Percentiles rank a stretch among this genome's conserved stretches.
These are phyloP conservation scores for Trypanosomatidae sp. DNA, from an alignment of 208 protist species.

Conservation along the genomic window DNA sequence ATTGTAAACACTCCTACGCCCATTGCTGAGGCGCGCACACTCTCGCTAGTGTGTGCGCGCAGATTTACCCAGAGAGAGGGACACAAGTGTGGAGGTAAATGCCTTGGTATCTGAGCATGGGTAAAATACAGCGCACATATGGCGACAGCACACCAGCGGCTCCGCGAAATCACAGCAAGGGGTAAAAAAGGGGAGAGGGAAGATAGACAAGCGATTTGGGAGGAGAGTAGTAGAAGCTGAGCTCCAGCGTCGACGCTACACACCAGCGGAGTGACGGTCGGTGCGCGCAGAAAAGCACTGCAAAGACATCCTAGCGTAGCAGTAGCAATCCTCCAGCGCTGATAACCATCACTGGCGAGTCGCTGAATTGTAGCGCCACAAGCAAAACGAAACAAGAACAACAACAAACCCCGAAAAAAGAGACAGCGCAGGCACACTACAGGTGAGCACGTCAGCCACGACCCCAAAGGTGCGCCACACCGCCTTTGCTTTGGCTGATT, in stretches of 20 bases:
- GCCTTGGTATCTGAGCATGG: background rate
- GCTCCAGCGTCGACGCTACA: background rate
- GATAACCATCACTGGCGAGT: background rate
- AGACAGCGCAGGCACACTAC: background rate
- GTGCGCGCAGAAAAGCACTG: background rate
- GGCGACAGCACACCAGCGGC: background rate
- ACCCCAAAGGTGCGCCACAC: background rate
- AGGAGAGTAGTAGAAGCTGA: background rate
- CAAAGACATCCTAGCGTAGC: background rate
- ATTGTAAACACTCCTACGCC: slow-evolving; percentile 5
- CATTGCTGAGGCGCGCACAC: background rate
- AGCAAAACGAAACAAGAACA: too few relatives aligned
- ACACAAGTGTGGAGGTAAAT: background rate
- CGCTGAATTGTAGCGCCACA: background rate
- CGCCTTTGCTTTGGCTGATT: background rate
- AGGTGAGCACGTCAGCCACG: background rate
- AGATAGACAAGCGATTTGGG: background rate
- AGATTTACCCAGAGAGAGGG: background rate
- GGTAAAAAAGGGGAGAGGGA: background rate
- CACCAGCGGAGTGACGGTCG: background rate
- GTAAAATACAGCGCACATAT: background rate
- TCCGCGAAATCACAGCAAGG: background rate
- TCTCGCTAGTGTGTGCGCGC: background rate
- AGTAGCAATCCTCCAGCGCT: background rate
- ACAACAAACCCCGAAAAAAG: too few relatives aligned